Evolutionary conservation across 257 asterid species (phyloP), one percentile per base, ranked within the genome.

Genomic region (Nicotiana tabacum): DNA sequence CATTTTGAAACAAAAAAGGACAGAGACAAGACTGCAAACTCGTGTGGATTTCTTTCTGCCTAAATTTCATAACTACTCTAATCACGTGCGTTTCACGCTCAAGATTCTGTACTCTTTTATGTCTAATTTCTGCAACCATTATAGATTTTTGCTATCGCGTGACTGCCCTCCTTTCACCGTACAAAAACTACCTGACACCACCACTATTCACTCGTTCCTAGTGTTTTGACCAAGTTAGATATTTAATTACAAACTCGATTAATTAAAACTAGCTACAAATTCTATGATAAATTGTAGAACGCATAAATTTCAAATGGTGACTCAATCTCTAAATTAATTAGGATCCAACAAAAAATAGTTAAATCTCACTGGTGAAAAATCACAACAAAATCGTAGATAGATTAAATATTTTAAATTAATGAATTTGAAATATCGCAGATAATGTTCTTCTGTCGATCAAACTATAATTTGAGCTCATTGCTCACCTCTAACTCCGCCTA

Each of bases 21-120:
- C 65, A 74, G 27, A 74, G 37, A 35, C 64, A 66, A 46, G 29
- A 62, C 55, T 32, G 29, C 18, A 80, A 65, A 39, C 77, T 76
- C 82, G 81, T 83, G 68, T 64, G 76, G 64, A 7, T 46, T 6
- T 80, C 37, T 43, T 6, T 46, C n/a, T 58, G 64, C 80, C 80
- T 76, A 51, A 76, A 76, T 48, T 76, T 76, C 64, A 76, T 51
- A 76, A 51, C 80, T 6, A 76, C 80, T 76, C 64, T 76, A 51
- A 51, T 76, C 64, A 76, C 80, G 80, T 76, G 80, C 43, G 1
- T 0, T 76, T 61, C 67, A 61, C 67, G 67, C 67, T 8, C 13
- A 61, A 61, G 2, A n/a, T 21, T 24, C 53, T 3, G 27, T 51
- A 76, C 46, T 6, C 24, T 11, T 74, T 72, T 24, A 72, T 46